Percentiles rank a stretch among this genome's conserved stretches.
phyloP scores from a whole-genome alignment of 1,284 basidiomycete genomes.

The Cutaneotrichosporon sp. region DNA sequence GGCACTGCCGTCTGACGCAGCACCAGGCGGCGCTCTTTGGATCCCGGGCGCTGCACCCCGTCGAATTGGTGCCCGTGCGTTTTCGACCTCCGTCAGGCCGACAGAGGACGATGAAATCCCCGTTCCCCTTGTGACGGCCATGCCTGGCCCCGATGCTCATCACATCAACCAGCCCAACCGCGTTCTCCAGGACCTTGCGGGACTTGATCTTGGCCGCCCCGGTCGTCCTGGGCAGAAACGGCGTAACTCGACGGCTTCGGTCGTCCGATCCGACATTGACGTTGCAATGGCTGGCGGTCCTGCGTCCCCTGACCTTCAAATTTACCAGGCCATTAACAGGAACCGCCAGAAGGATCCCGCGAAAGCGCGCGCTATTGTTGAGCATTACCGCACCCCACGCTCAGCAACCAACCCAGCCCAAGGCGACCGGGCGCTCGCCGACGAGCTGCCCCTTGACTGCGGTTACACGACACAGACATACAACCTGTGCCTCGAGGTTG shows the following conservation, averaged over 20 bases:
- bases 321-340: not conserved
- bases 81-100: constrained; percentile 22
- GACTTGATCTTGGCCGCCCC: constrained; percentile 27
- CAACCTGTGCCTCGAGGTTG: constrained; percentile 61
- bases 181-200: constrained; percentile 43
- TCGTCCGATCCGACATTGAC: constrained; percentile 8
- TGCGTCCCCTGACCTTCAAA: not conserved
- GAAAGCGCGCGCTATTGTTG: constrained; percentile 15
- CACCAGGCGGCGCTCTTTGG: constrained; percentile 16
- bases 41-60: constrained; percentile 13
- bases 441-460: constrained; percentile 27
- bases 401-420: not conserved
- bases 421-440: constrained; percentile 18
- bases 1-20: constrained; percentile 13
- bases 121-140: constrained; percentile 6
- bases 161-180: constrained; percentile 30
- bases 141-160: constrained; percentile 11
- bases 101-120: not conserved
- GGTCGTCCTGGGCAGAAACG: constrained; percentile 21
- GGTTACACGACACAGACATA: constrained; percentile 52
- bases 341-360: constrained; percentile 1
- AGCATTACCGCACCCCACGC: constrained; percentile 29
- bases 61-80: constrained; percentile 21
- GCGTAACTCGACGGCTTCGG: constrained; percentile 31
- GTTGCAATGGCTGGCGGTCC: not conserved